phyloP scores from a whole-genome alignment of 352 stramenopile species.

The Stramenopiles sp. region DNA sequence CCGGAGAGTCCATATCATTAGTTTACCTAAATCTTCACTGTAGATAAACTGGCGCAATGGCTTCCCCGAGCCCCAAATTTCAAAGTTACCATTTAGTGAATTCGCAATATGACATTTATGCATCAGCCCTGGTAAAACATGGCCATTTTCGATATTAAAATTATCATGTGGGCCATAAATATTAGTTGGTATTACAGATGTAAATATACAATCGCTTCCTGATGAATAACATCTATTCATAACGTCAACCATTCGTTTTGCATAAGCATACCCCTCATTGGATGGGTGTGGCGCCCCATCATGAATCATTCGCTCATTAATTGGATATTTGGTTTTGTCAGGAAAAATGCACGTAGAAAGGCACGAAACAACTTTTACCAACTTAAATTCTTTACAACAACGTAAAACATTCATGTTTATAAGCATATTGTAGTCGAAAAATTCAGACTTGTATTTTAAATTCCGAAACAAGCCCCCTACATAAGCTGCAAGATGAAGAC shows the following conservation, averaged over 20 bases:
- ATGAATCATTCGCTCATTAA: conserved; percentile 93
- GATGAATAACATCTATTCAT: conserved; percentile 86
- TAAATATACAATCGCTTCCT: conserved; percentile 90
- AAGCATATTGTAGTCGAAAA: conserved; percentile 91
- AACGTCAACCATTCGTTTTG: conserved; percentile 94
- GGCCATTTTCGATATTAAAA: conserved; percentile 84
- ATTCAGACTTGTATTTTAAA: conserved; percentile 58
- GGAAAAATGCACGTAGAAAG: conserved; percentile 96
- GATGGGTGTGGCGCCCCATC: conserved; percentile 41
- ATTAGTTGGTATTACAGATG: conserved; percentile 95
- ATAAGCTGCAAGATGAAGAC: conserved; percentile 89
- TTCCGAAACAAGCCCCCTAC: conserved; percentile 66
- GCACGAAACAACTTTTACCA: conserved; percentile 89
- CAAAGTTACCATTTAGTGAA: conserved; percentile 52
- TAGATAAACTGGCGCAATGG: conserved; percentile 95
- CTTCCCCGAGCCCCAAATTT: conserved; percentile 78
- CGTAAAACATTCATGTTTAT: conserved; percentile 98
- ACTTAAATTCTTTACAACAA: conserved; percentile 49
- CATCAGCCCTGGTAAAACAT: conserved; percentile 93
- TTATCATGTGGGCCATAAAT: conserved; percentile 97
- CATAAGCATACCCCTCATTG: conserved; percentile 71
- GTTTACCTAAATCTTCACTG: conserved; percentile 71
- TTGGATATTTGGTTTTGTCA: conserved; percentile 90
- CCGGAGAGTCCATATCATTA: conserved; percentile 62
- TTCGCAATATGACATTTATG: conserved; percentile 96